These are phyloP conservation scores for Globisporangium irregulare DNA, from an alignment of 352 stramenopile genomes.

Conservation along the genomic window DNA sequence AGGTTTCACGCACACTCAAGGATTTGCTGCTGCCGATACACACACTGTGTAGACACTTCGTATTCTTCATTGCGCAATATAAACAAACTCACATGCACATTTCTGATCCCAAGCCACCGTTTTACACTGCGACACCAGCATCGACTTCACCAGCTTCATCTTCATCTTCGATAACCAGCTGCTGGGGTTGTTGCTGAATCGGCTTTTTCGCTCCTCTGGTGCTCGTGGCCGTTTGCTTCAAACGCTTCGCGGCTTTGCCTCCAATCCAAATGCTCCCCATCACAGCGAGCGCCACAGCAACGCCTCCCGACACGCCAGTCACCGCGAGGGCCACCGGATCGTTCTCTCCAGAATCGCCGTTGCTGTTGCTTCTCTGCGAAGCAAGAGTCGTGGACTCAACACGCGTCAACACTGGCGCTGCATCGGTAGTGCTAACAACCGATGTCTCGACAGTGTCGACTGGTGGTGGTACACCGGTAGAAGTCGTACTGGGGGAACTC, in stretches of 20 bases:
- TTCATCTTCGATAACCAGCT: not conserved
- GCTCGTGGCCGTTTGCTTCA: not conserved
- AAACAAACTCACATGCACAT: not conserved
- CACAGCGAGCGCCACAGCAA: not conserved
- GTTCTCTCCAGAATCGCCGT: not conserved
- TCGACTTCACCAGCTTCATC: not conserved
- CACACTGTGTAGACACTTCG: too few species aligned
- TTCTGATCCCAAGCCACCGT: too few species aligned
- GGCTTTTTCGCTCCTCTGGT: not conserved
- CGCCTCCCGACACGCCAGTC: not conserved
- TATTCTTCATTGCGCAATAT: too few species aligned
- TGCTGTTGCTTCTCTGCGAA: not conserved
- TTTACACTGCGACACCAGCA: not conserved
- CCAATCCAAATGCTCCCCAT: not conserved
- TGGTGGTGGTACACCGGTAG: not conserved
- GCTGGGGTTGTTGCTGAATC: not conserved
- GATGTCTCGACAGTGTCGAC: not conserved
- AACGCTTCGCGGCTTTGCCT: not conserved
- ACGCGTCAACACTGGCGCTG: not conserved
- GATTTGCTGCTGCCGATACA: too few species aligned
- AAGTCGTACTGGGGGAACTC: not conserved
- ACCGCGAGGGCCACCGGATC: not conserved
- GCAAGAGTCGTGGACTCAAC: not conserved
- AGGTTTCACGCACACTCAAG: too few species aligned
- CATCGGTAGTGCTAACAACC: not conserved